phyloP scores from a whole-genome alignment of 805 yeast genomes.

The Sugiyamaella americana region DNA sequence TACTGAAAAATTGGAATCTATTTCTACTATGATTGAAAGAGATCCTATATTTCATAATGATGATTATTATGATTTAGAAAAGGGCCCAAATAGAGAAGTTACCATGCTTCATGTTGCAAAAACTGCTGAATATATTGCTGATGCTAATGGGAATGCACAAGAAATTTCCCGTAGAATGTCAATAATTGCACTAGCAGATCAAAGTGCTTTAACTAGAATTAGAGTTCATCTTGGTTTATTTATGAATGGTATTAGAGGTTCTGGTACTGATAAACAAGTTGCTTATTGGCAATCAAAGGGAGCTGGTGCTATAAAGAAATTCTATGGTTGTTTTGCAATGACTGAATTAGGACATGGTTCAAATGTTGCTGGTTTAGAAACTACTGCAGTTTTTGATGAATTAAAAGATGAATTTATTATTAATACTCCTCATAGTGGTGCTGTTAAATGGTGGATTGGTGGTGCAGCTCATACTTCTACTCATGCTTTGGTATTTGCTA shows the following conservation, averaged over 20 bases:
- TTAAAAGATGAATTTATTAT: constrained; percentile 61
- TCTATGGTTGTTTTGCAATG: constrained; percentile 87
- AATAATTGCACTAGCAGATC: background rate
- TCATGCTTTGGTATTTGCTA: constrained; percentile 78
- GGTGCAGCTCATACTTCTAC: constrained; percentile 96
- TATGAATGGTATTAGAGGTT: constrained; percentile 73
- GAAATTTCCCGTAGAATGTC: background rate
- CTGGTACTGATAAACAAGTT: constrained; percentile 80
- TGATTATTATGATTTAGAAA: constrained; percentile 42
- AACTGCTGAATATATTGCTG: constrained; percentile 23
- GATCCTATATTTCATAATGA: constrained; percentile 46
- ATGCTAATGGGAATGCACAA: constrained; percentile 21
- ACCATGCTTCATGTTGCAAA: constrained; percentile 32
- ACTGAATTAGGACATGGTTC: constrained; percentile 92
- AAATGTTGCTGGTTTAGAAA: constrained; percentile 87
- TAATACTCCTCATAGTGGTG: constrained; percentile 84
- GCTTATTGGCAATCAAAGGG: constrained; percentile 73
- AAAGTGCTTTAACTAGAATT: background rate
- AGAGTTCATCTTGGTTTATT: constrained; percentile 51
- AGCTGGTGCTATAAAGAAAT: constrained; percentile 31
- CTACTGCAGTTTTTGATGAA: constrained; percentile 77
- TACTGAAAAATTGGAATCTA: constrained; percentile 35
- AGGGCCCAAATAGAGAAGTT: constrained; percentile 35
- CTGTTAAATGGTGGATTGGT: constrained; percentile 98
- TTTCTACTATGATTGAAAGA: constrained; percentile 44